These are phyloP conservation scores for Aspergillus baeticus DNA, from an alignment of 495 filamentous ascomycete genomes.

Conservation along the genomic window DNA sequence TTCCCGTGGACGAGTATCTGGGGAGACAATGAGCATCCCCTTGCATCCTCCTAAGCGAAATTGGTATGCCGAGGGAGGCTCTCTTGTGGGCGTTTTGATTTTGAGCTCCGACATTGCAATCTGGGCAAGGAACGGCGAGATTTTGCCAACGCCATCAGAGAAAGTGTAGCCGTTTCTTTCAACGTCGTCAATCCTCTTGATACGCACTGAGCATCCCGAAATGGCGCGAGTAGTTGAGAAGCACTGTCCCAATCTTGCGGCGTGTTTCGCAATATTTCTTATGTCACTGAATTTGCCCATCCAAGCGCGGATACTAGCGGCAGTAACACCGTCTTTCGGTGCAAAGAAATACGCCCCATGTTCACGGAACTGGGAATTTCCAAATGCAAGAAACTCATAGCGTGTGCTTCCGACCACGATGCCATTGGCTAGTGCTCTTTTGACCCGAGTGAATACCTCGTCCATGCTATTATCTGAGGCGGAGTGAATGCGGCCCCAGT, in stretches of 20 bases:
- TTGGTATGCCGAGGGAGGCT: conserved; percentile 78
- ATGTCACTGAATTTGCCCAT: conserved; percentile 88
- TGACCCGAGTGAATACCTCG: conserved; percentile 71
- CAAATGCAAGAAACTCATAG: conserved; percentile 91
- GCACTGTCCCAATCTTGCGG: conserved; percentile 86
- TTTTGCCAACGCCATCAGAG: conserved; percentile 92
- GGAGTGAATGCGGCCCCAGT: conserved; percentile 57
- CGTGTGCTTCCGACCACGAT: conserved; percentile 77
- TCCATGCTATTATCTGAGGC: conserved; percentile 58
- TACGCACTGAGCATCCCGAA: conserved; percentile 33
- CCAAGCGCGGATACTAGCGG: conserved; percentile 76
- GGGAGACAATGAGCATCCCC: conserved; percentile 75
- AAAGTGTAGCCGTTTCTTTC: conserved; percentile 66
- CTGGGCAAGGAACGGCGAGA: conserved; percentile 72
- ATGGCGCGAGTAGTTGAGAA: conserved; percentile 89
- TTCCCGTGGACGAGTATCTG: conserved; percentile 57
- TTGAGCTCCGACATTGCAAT: conserved; percentile 66
- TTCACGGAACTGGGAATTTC: conserved; percentile 93
- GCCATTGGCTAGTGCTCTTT: conserved; percentile 69
- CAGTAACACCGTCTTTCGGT: conserved; percentile 55
- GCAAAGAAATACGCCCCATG: conserved; percentile 90
- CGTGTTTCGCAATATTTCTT: conserved; percentile 75
- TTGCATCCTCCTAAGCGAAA: conserved; percentile 92
- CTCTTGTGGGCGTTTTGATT: conserved; percentile 40
- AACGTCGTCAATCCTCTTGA: conserved; percentile 60